These are phyloP conservation scores for Candida coleopterorum DNA, from an alignment of 805 yeast genomes.

Conservation along the genomic window DNA sequence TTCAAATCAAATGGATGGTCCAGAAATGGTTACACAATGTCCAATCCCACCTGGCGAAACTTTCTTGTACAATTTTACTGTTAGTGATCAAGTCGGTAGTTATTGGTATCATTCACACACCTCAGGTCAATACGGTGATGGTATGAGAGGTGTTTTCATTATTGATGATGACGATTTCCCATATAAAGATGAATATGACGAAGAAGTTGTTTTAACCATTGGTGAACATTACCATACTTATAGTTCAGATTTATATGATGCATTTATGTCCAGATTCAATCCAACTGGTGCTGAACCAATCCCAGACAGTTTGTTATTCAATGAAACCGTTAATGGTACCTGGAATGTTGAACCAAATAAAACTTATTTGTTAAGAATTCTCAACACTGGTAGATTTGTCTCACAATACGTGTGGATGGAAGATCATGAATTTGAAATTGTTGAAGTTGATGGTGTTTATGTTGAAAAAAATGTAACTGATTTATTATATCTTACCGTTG, in stretches of 20 bases:
- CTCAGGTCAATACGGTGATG: constrained; percentile 88
- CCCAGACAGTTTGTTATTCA: constrained; percentile 61
- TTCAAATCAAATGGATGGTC: constrained; percentile 83
- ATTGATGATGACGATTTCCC: constrained; percentile 60
- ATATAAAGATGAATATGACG: constrained; percentile 59
- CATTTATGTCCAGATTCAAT: constrained; percentile 59
- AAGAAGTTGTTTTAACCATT: constrained; percentile 53
- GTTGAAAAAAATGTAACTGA: constrained; percentile 55
- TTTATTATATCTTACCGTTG: constrained; percentile 64
- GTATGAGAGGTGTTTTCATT: constrained; percentile 76
- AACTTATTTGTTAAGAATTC: constrained; percentile 60
- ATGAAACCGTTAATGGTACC: constrained; percentile 57
- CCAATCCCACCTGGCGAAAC: constrained; percentile 80
- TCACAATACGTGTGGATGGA: constrained; percentile 49
- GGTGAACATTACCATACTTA: constrained; percentile 63
- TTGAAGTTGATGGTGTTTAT: constrained; percentile 47
- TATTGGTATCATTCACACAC: constrained; percentile 98
- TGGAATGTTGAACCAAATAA: constrained; percentile 53
- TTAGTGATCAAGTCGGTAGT: constrained; percentile 73
- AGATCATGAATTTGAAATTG: constrained; percentile 37
- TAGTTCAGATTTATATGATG: constrained; percentile 40
- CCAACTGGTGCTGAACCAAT: constrained; percentile 87
- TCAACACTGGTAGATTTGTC: constrained; percentile 67
- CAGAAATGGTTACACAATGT: constrained; percentile 83
- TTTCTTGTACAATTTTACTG: constrained; percentile 81